Base-by-base conservation (phyloP, 2,329 filamentous ascomycete species). In the Arthrobotrys musiformis region DNA sequence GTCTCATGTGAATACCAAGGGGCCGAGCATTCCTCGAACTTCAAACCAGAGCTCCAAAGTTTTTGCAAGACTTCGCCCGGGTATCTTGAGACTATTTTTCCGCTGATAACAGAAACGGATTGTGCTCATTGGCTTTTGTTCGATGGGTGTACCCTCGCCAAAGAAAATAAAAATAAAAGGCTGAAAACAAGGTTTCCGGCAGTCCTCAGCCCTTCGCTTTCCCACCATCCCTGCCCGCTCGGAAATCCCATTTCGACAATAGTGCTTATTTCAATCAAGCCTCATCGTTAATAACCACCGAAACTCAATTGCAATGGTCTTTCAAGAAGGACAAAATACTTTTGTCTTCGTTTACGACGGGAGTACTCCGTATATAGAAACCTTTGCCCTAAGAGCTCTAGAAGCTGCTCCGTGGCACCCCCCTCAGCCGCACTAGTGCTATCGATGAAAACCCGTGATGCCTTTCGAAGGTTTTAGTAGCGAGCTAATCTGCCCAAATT, bases 101-200 rank as follows among this genome's bases (percentile, higher is more conserved):
- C 2, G 19, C 1, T 15, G 26, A 56, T 28, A 56, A 37, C 48
- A 33, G 28, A 30, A n/a, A n/a, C n/a, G n/a, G n/a, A n/a, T 22
- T 24, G 17, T 48, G 44, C 17, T 24, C 44, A 4, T 48, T 48
- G 17, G 7, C 2, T 28, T 28, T n/a, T n/a, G 15, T n/a, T 5
- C 13, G 24, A 22, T 28, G 5, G 37, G 37, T 33, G 9, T 50
- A 30, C 26, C 40, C 64, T 69, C 50, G 50, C 17, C 28, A 56
- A 8, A 28, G 44, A 63, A 69, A 56, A 56, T 2, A 28, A 56
- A 63, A 69, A 56, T 30, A 70, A 26, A 62, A 52, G 54, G 40
- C 46, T 54, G 54, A 58, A 58, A 61, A 70, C 54, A 70, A 52
- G 67, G 54, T 70, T 62, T 61, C 35, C 67, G 67, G 67, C 56